Evolutionary conservation across 2,329 filamentous ascomycete genomes (phyloP).

Genomic region (Cadophora gregata): DNA sequence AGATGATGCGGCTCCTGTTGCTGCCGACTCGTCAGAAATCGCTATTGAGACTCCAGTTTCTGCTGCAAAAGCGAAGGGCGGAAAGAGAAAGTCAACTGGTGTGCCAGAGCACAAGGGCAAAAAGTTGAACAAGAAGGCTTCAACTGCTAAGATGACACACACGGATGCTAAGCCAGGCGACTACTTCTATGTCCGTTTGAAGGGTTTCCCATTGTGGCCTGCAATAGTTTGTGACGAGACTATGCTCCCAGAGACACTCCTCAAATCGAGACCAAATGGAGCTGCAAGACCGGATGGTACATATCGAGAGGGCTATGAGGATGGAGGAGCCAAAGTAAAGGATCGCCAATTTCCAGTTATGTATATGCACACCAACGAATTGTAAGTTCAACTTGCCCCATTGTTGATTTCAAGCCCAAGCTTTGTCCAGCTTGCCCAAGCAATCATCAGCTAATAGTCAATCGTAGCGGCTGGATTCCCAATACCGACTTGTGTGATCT

Average conservation of each 20-base stretch:
- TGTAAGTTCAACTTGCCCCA: conserved; percentile 67
- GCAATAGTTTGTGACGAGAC: conserved; percentile 92
- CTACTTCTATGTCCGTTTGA: conserved; percentile 90
- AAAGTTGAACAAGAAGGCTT: conserved; percentile 86
- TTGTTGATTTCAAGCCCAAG: background rate
- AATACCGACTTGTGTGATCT: conserved; percentile 84
- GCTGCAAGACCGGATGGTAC: conserved; percentile 82
- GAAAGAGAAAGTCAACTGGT: conserved; percentile 72
- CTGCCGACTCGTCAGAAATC: conserved; percentile 43
- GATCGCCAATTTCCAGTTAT: conserved; percentile 93
- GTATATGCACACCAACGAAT: conserved; percentile 95
- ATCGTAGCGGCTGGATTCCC: conserved; percentile 81
- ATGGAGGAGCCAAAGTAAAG: conserved; percentile 83
- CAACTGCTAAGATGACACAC: conserved; percentile 72
- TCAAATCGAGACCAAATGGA: conserved; percentile 82
- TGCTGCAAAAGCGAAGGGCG: conserved; percentile 52
- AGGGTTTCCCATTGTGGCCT: conserved; percentile 94
- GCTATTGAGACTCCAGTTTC: conserved; percentile 49
- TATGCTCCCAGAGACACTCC: conserved; percentile 83
- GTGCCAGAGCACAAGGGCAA: conserved; percentile 74
- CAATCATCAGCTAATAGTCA: background rate
- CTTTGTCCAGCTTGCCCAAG: background rate
- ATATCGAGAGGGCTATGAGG: conserved; percentile 84
- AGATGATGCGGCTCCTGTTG: conserved; percentile 38
- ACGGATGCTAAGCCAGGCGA: conserved; percentile 88